phyloP scores from a whole-genome alignment of 2,329 filamentous ascomycete species.

The Geosmithia putterillii region DNA sequence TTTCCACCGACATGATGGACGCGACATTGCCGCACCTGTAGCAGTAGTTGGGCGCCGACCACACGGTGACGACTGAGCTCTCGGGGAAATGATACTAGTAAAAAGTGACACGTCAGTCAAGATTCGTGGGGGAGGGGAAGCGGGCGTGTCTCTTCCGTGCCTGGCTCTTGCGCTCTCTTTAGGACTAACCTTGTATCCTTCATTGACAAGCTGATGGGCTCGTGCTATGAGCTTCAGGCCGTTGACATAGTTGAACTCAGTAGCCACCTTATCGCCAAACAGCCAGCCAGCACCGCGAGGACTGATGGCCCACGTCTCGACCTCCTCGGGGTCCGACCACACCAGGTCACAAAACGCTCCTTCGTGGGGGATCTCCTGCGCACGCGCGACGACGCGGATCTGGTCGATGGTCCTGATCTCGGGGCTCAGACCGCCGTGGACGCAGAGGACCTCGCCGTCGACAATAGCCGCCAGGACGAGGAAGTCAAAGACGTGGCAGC shows the following conservation, averaged over 20 bases:
- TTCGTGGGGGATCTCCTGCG: constrained; percentile 95
- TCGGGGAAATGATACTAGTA: constrained; percentile 90
- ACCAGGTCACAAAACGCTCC: constrained; percentile 97
- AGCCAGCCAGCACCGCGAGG: constrained; percentile 95
- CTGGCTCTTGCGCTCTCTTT: background rate
- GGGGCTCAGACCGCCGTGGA: constrained; percentile 81
- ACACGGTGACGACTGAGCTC: constrained; percentile 93
- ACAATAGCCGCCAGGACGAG: constrained; percentile 94
- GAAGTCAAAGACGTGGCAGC: constrained; percentile 98
- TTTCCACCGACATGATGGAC: constrained; percentile 86
- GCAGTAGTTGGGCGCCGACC: constrained; percentile 94
- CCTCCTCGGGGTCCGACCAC: constrained; percentile 95
- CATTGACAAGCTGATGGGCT: constrained; percentile 96
- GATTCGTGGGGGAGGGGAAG: background rate
- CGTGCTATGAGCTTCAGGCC: constrained; percentile 89
- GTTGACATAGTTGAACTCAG: constrained; percentile 95
- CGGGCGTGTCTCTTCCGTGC: too few species aligned
- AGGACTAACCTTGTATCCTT: constrained; percentile 76
- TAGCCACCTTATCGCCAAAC: constrained; percentile 94
- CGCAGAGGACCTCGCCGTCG: constrained; percentile 95
- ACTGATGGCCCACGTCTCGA: constrained; percentile 91
- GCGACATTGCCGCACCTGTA: constrained; percentile 94
- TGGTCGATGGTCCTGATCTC: constrained; percentile 97
- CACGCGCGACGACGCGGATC: constrained; percentile 96
- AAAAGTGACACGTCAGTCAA: background rate